Evolutionary conservation across 164 flowering plant species (phyloP).

Genomic region (Nymphaea colorata): DNA sequence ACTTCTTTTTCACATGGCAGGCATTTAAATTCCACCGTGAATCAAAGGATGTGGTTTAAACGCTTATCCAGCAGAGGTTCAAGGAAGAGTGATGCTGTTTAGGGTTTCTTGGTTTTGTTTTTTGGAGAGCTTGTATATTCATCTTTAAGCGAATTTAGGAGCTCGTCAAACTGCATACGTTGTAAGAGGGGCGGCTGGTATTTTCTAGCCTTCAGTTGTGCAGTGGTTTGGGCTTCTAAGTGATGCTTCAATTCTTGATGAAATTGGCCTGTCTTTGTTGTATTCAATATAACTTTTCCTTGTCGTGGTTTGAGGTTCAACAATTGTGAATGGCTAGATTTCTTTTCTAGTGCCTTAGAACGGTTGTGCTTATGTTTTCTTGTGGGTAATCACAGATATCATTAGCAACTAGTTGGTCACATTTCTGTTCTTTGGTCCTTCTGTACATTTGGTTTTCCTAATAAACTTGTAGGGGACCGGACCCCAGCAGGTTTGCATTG

Average conservation of each 20-base stretch:
- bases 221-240: not conserved
- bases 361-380: too few species aligned
- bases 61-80: conserved; percentile 10
- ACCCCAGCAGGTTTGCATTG: too few species aligned
- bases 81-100: conserved; percentile 4
- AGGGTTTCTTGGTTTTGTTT: not conserved
- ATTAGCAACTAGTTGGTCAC: too few species aligned
- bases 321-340: too few species aligned
- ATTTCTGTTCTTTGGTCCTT: too few species aligned
- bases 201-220: not conserved
- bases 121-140: not conserved
- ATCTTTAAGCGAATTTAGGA: not conserved
- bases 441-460: too few species aligned
- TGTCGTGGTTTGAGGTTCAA: too few species aligned
- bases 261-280: too few species aligned
- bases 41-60: conserved; percentile 19
- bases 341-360: too few species aligned
- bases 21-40: conserved; percentile 13
- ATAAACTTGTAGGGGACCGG: too few species aligned
- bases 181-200: not conserved
- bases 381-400: too few species aligned
- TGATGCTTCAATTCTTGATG: not conserved
- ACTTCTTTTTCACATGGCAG: conserved; percentile 8
- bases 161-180: not conserved
- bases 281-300: too few species aligned